Percentiles rank a stretch among this genome's conserved stretches.
Evolutionary conservation across 352 stramenopile species (phyloP).

Genomic region (Pythium sukuiense): DNA sequence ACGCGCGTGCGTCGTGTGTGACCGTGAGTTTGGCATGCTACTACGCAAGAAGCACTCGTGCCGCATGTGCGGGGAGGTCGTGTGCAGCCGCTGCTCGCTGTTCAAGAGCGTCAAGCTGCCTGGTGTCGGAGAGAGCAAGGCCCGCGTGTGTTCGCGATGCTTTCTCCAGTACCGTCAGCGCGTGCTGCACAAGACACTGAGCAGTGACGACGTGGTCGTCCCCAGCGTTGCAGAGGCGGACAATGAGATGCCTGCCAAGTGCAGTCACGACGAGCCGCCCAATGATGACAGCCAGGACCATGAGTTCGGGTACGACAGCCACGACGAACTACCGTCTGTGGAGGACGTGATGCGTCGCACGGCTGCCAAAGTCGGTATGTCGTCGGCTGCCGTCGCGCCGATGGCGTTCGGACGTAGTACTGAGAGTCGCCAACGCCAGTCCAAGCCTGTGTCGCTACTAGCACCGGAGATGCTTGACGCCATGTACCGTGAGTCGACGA

Average conservation of each 20-base stretch:
- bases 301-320: constrained; percentile 6
- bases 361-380: constrained; percentile 10
- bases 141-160: constrained; percentile 73
- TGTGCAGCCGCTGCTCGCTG: constrained; percentile 76
- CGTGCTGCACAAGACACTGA: constrained; percentile 17
- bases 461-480: constrained; percentile 16
- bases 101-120: constrained; percentile 66
- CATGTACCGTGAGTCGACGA: constrained; percentile 15
- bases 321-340: constrained; percentile 17
- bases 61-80: constrained; percentile 79
- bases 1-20: constrained; percentile 60
- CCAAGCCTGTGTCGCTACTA: constrained; percentile 20
- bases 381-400: constrained; percentile 3
- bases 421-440: background rate
- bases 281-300: background rate
- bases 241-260: background rate
- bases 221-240: background rate
- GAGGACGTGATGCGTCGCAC: constrained; percentile 24
- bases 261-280: background rate
- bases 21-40: constrained; percentile 67
- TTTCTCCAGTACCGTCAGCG: constrained; percentile 64
- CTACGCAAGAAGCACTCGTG: constrained; percentile 71
- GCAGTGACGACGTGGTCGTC: constrained; percentile 2
- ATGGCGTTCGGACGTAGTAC: background rate
- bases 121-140: constrained; percentile 53